These are phyloP conservation scores for Penicillium argentinense DNA, from an alignment of 495 filamentous ascomycete genomes.

Conservation along the genomic window DNA sequence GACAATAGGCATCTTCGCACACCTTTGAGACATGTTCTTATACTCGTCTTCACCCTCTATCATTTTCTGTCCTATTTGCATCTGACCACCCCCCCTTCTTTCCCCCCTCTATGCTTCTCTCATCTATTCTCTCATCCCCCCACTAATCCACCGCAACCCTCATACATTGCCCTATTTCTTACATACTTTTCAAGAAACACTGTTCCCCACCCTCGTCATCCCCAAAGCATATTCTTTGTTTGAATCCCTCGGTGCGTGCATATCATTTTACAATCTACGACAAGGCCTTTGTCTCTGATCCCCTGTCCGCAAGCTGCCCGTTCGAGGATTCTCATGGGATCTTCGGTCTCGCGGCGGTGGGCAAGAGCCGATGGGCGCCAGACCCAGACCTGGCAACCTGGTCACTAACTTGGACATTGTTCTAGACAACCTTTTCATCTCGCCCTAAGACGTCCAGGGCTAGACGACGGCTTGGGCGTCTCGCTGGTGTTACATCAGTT, in stretches of 20 bases:
- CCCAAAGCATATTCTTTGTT: not conserved
- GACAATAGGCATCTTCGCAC: slow-evolving; percentile 1
- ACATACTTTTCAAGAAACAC: not conserved
- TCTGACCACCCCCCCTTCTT: not conserved
- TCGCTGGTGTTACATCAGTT: slow-evolving; percentile 21
- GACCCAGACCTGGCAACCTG: not conserved
- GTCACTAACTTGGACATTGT: slow-evolving; percentile 16
- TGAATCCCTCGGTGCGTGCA: not conserved
- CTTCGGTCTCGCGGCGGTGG: slow-evolving; percentile 2
- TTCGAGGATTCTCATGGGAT: not conserved
- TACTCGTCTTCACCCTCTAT: slow-evolving; percentile 8
- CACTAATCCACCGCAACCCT: not conserved
- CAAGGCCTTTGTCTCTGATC: no score
- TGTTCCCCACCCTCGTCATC: not conserved
- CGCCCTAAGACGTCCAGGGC: slow-evolving; percentile 14
- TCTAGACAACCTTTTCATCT: slow-evolving; percentile 17
- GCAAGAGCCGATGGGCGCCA: not conserved
- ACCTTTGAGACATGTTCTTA: slow-evolving; percentile 15
- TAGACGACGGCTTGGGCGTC: slow-evolving; percentile 15
- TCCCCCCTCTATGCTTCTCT: not conserved
- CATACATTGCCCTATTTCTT: not conserved
- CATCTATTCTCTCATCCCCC: not conserved
- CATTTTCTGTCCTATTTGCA: not conserved
- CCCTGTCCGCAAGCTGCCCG: no score
- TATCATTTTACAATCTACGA: no score